Evolutionary conservation across 768 basidiomycete species (phyloP).

Genomic region (Phaeolepiota aurea): DNA sequence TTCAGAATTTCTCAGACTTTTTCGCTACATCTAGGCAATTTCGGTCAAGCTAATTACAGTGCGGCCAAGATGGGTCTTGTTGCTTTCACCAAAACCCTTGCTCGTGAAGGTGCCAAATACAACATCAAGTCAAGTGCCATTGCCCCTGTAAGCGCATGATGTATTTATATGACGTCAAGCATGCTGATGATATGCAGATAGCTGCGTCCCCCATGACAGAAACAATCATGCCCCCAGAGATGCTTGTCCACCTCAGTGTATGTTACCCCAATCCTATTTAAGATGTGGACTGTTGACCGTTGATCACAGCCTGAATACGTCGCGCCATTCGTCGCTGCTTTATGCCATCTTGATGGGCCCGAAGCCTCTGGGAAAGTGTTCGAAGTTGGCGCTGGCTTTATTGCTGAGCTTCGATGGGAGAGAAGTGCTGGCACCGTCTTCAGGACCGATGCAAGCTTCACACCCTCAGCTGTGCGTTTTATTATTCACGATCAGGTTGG

Average conservation of each 20-base stretch:
- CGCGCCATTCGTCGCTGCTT: constrained; percentile 83
- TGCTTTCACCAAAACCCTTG: constrained; percentile 87
- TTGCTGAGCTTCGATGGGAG: constrained; percentile 92
- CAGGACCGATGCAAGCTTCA: constrained; percentile 85
- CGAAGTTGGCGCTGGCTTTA: constrained; percentile 88
- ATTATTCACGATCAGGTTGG: too few species aligned
- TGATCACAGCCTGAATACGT: constrained; percentile 73
- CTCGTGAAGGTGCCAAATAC: constrained; percentile 88
- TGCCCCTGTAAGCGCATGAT: constrained; percentile 74
- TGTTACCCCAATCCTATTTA: constrained; percentile 7
- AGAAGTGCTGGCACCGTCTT: constrained; percentile 81
- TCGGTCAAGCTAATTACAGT: constrained; percentile 96
- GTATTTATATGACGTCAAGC: neutral
- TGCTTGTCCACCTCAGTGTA: constrained; percentile 82
- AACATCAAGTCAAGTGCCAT: constrained; percentile 82
- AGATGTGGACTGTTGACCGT: neutral
- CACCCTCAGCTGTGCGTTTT: constrained; percentile 77
- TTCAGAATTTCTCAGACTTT: neutral
- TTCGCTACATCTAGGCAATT: constrained; percentile 52
- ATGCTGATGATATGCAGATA: constrained; percentile 35
- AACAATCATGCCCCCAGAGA: constrained; percentile 89
- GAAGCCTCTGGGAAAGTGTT: constrained; percentile 79
- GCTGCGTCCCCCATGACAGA: constrained; percentile 97
- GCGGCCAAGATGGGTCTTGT: constrained; percentile 97
- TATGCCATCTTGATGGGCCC: constrained; percentile 79